Base-by-base conservation (phyloP, 108 stramenopile species). In the Nitzschia sp. region DNA sequence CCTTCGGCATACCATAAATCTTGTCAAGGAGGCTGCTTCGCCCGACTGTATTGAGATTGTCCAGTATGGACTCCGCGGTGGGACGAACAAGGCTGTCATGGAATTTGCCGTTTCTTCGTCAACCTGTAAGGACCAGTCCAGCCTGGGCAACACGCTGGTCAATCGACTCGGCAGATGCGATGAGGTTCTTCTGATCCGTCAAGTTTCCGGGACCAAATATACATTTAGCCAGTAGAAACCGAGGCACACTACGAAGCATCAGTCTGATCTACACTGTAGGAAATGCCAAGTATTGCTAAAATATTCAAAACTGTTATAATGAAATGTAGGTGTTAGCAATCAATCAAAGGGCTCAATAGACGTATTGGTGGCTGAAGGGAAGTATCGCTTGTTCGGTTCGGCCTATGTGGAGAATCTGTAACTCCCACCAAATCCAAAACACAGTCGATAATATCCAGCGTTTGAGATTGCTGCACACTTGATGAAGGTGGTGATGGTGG, bases 51-150 rank as follows among this genome's bases (percentile, higher is more conserved):
- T 91, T 27, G 78, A 77, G 26, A 86, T 94, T 58, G 46, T 85
- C 5, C 90, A 94, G 74, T 94, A 91, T 66, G 93, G 90, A 26
- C 73, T 94, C 23, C 66, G 85, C 35, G 65, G 76, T 30, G 68
- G 62, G 26, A 75, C 61, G 35, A 75, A 63, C 38, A 72, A 68
- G 53, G 72, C 68, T 0, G 46, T 67, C 9, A 78, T 80, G 63
- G 83, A 84, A 56, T 80, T 84, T 68, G 83, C 83, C 44, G 55
- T 84, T 45, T 31, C 65, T n/a, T 27, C 60, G 27, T 61, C 57
- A 27, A 64, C 57, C 22, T 48, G 63, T 11, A 33, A 33, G 34
- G 45, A 63, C 34, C 57, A 34, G 56, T 19, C 64, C 6, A 9
- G 13, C 16, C 28, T 73, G 45, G 72, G 63, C 56, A 36, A 56